Evolutionary conservation across 2,329 filamentous ascomycete species (phyloP).

Genomic region (Metarhizium sp.): DNA sequence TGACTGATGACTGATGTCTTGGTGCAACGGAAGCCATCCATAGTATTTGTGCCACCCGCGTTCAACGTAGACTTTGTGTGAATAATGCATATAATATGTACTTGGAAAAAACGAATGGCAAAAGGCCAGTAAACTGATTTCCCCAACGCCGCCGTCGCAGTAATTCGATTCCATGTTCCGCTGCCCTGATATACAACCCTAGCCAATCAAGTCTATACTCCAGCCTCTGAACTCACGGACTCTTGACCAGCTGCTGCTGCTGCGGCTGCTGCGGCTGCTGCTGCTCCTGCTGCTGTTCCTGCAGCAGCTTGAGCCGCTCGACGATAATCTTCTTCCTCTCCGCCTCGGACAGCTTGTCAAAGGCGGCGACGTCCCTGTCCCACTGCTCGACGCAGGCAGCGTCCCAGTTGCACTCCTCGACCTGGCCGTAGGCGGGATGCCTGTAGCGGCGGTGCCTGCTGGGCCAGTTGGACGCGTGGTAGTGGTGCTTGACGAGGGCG

Average conservation of each 20-base stretch:
- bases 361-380: conserved; percentile 55
- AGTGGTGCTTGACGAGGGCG: conserved; percentile 65
- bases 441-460: conserved; percentile 54
- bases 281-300: not conserved
- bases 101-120: too few species aligned
- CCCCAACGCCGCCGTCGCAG: not conserved
- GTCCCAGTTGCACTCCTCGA: conserved; percentile 64
- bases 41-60: too few species aligned
- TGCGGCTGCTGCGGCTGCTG: not conserved
- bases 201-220: not conserved
- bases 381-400: conserved; percentile 53
- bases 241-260: not conserved
- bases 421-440: conserved; percentile 60
- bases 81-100: not conserved
- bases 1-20: too few species aligned
- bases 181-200: not conserved
- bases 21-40: too few species aligned
- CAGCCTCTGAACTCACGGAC: not conserved
- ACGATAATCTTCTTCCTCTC: conserved; percentile 45
- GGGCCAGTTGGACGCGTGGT: conserved; percentile 66
- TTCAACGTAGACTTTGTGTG: not conserved
- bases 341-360: conserved; percentile 46
- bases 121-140: too few species aligned
- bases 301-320: conserved; percentile 13
- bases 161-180: not conserved